phyloP scores from a whole-genome alignment of 495 filamentous ascomycete species.

The Talaromyces ruber region DNA sequence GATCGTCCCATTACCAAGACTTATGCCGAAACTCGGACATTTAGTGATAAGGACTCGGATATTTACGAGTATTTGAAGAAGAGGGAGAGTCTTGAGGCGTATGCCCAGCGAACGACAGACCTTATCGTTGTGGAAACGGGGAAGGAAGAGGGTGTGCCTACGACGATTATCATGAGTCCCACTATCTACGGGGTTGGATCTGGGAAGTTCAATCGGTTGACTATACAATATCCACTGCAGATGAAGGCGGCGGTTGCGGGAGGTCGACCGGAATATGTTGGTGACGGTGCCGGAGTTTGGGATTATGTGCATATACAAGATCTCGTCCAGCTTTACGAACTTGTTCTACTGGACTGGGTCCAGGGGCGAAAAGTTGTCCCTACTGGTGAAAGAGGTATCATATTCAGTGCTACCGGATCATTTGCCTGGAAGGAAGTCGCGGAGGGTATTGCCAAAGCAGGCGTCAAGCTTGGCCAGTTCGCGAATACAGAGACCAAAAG shows the following conservation, averaged over 20 bases:
- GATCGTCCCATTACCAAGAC: constrained; percentile 30
- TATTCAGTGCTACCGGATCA: constrained; percentile 33
- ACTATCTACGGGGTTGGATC: constrained; percentile 39
- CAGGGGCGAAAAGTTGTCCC: constrained; percentile 20
- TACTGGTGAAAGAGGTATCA: constrained; percentile 31
- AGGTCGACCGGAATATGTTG: constrained; percentile 21
- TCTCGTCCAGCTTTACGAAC: constrained; percentile 29
- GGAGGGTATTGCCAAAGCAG: background rate
- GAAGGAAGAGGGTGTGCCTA: constrained; percentile 26
- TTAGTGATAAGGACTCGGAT: constrained; percentile 31
- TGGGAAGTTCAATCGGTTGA: constrained; percentile 30
- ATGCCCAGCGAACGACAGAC: constrained; percentile 38
- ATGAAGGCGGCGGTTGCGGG: constrained; percentile 16
- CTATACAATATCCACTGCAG: constrained; percentile 29
- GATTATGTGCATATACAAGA: constrained; percentile 41
- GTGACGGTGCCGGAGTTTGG: constrained; percentile 34
- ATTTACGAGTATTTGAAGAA: constrained; percentile 31
- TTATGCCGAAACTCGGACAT: constrained; percentile 21
- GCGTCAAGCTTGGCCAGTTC: background rate
- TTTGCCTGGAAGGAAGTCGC: background rate
- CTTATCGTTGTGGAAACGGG: constrained; percentile 33
- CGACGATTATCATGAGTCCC: constrained; percentile 38
- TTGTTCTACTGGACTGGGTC: constrained; percentile 11
- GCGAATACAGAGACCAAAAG: background rate
- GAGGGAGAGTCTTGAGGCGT: constrained; percentile 23